Percentiles rank a stretch among this genome's conserved stretches.
These are phyloP conservation scores for Cytospora leucostoma DNA, from an alignment of 2,329 filamentous ascomycete species.

Conservation along the genomic window DNA sequence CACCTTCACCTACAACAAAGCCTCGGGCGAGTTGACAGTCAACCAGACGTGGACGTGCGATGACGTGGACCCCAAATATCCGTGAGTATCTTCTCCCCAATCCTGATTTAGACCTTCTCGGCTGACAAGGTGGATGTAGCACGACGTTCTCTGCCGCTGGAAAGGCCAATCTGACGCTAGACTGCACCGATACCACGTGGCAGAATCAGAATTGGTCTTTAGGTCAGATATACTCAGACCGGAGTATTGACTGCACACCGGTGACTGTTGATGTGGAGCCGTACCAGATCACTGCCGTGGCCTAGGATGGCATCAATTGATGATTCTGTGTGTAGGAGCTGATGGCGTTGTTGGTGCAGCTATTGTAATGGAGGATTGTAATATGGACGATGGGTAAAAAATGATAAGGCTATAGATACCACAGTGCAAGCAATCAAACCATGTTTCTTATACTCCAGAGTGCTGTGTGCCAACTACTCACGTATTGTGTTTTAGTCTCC, in stretches of 20 bases:
- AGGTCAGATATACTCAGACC: constrained; percentile 43
- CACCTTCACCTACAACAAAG: constrained; percentile 46
- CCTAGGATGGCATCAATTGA: constrained; percentile 31
- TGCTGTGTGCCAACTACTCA: too few species aligned
- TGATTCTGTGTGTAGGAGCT: too few species aligned
- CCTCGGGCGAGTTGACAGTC: constrained; percentile 41
- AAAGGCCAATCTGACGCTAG: constrained; percentile 37
- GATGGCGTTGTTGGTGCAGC: too few species aligned
- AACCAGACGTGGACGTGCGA: constrained; percentile 54
- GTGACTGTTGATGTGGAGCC: constrained; percentile 38
- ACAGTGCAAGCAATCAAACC: too few species aligned
- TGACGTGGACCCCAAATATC: constrained; percentile 41
- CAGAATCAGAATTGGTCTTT: constrained; percentile 44
- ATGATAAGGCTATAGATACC: too few species aligned
- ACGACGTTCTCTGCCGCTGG: constrained; percentile 40
- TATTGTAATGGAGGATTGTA: too few species aligned
- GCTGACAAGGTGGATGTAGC: constrained; percentile 26
- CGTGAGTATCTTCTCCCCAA: constrained; percentile 34
- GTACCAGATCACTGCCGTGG: constrained; percentile 39
- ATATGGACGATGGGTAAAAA: too few species aligned
- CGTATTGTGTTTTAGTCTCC: too few species aligned
- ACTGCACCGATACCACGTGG: constrained; percentile 39
- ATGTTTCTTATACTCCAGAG: too few species aligned
- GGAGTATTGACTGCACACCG: constrained; percentile 37
- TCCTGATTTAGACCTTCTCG: neutral